Conservation (phyloP, 106 monocot species). For the Dendrobium catenatum region DNA sequence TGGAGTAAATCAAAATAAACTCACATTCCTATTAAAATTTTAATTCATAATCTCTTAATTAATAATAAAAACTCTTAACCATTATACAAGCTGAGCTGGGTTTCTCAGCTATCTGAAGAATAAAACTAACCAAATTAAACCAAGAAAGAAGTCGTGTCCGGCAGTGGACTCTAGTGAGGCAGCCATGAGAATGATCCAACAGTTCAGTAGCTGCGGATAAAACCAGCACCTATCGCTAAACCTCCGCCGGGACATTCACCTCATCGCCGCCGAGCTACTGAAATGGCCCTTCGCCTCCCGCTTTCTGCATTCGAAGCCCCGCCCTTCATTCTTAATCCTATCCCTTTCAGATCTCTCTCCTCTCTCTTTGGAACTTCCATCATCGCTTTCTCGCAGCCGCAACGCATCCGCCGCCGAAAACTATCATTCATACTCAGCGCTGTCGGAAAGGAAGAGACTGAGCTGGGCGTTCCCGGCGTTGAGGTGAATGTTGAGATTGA, state of each 20-base stretch:
- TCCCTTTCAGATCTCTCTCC: not conserved
- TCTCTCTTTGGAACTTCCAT: not conserved
- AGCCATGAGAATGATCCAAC: not conserved
- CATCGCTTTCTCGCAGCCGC: not conserved
- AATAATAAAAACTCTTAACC: too few relatives aligned
- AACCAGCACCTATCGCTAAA: not conserved
- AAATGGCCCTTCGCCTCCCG: not conserved
- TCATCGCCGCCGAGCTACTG: not conserved
- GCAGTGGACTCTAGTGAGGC: too few relatives aligned
- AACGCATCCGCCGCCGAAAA: not conserved
- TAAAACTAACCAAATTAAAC: too few relatives aligned
- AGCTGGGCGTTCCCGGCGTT: slow-evolving; percentile 16
- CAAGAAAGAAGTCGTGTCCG: too few relatives aligned
- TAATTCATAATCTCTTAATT: too few relatives aligned
- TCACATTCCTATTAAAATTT: too few relatives aligned
- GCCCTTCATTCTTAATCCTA: not conserved
- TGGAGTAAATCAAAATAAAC: too few relatives aligned
- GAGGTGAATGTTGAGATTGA: slow-evolving; percentile 7
- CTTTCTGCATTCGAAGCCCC: slow-evolving; percentile 1
- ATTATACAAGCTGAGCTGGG: too few relatives aligned
- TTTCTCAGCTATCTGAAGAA: too few relatives aligned
- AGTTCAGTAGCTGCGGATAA: not conserved
- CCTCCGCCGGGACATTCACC: not conserved
- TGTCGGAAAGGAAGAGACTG: slow-evolving; percentile 18
- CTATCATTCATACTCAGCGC: slow-evolving; percentile 1